phyloP scores from a whole-genome alignment of 805 yeast genomes.

The Starmerella stigmatis region DNA sequence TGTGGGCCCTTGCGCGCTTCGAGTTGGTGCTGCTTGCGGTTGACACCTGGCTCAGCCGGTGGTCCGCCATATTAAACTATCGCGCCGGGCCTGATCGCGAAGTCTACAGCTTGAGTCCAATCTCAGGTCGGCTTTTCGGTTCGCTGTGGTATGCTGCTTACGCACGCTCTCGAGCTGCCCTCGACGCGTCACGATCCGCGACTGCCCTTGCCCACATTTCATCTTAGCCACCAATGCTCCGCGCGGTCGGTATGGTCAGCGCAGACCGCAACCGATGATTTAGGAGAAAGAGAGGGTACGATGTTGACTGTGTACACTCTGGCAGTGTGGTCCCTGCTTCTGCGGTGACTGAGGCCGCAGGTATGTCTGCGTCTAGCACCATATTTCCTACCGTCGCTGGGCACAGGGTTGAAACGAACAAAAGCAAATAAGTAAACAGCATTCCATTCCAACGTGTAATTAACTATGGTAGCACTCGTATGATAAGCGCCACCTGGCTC shows the following conservation, averaged over 20 bases:
- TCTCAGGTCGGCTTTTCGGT: slow-evolving; percentile 1
- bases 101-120: not conserved
- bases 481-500: slow-evolving; percentile 5
- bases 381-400: no score
- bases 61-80: slow-evolving; percentile 18
- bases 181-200: not conserved
- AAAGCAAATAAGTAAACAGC: slow-evolving; percentile 5
- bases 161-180: slow-evolving; percentile 7
- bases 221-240: not conserved
- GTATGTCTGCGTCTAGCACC: no score
- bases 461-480: not conserved
- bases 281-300: no score
- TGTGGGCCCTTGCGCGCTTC: slow-evolving; percentile 44
- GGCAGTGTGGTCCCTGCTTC: no score
- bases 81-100: not conserved
- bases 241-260: no score
- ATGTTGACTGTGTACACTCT: no score
- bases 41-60: slow-evolving; percentile 25
- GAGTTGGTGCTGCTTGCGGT: slow-evolving; percentile 32
- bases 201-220: slow-evolving; percentile 9
- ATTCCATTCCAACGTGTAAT: slow-evolving; percentile 5
- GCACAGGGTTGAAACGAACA: not conserved
- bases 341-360: no score
- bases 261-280: no score
- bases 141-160: slow-evolving; percentile 16